Base-by-base conservation (phyloP, 1,139 yeast species). In the Pichia norvegensis region DNA sequence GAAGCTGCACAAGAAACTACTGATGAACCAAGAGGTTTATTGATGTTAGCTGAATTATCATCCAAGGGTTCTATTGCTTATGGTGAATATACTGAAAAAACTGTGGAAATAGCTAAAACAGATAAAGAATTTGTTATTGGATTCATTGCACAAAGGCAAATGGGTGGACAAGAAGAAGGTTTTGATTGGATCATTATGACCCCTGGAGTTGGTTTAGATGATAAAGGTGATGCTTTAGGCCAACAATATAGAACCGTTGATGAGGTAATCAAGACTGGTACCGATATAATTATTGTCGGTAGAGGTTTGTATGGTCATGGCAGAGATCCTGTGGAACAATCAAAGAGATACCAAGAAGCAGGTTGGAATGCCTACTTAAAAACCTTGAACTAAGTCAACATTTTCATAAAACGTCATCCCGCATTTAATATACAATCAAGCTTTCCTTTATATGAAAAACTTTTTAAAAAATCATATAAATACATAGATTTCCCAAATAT, bases 151-250 rank as follows among this genome's bases (percentile, higher is more conserved):
- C 97, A 90, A 63, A 74, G 78, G 58, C 81, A 82, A 51, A 85
- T 88, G 90, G 88, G 86, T 29, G 94, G 92, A 16, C 68, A 73
- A 43, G 83, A 78, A 4, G 90, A 81, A 61, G 92, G 88, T 0
- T 88, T 84, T 58, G 98, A 92, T 66, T 94, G 97, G 95, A 68
- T 94, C 45, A 78, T 88, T 47, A 80, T 94, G 90, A 92, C 98
- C 1, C 99, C 99, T 0, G 99, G 99, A 50, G 98, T 94, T 40
- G 97, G 97, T 2, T 73, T 94, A 49, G 98, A 90, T 62, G 97
- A 90, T 60, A 92, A 83, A 65, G 97, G 97, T n/a, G 99, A 92
- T 64, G 80, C 81, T 1, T 73, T 92, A 52, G 99, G 99, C 21
- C 99, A 94, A 67, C 98, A 92, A 66, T 94, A 94, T 66, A 76